Evolutionary conservation across 768 basidiomycete genomes (phyloP), one percentile per base, ranked within the genome.

Genomic region (Trametes gibbosa): DNA sequence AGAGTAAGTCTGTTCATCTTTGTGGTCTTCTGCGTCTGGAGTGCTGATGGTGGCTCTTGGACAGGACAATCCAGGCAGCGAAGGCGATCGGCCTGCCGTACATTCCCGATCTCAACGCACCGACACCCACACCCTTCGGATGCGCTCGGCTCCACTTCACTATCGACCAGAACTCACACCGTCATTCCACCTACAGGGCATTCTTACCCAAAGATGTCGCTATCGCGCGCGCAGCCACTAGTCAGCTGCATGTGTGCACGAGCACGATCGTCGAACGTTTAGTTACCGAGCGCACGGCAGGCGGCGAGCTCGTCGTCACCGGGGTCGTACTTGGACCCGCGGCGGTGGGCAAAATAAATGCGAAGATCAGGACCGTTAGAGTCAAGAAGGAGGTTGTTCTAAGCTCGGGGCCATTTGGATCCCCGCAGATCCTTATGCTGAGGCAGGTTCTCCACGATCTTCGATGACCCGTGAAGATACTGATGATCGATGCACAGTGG

Each of bases 401-500:
- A 17, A 55, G 53, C 16, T 61, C 62, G 37, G 70, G 70, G 16
- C 65, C 69, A 10, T 60, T 69, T 34, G 59, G 62, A 17, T 68
- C 76, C 1, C 73, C 79, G 14, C 76, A 78, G 50, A 62, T 81
- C 8, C 69, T 79, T 9, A 70, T 77, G 63, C 67, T 79, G 23
- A 68, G 67, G 67, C 63, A 23, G 24, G 64, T 10, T 32, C n/a
- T n/a, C n/a, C n/a, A n/a, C n/a, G n/a, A n/a, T n/a, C n/a, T n/a
- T 32, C 29, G 29, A 32, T 5, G 29, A 5, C 10, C 5, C 10
- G 4, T 32, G 29, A 42, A 16, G 10, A 21, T 50, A 3, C 34
- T 54, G 2, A 41, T n/a, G 1, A 37, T 21, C 7, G n/a, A n/a
- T n/a, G 17, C 27, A 4, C 19, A 65, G 63, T 39, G 72, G 72